phyloP scores from a whole-genome alignment of 495 filamentous ascomycete genomes.

The Neurospora cerealis region DNA sequence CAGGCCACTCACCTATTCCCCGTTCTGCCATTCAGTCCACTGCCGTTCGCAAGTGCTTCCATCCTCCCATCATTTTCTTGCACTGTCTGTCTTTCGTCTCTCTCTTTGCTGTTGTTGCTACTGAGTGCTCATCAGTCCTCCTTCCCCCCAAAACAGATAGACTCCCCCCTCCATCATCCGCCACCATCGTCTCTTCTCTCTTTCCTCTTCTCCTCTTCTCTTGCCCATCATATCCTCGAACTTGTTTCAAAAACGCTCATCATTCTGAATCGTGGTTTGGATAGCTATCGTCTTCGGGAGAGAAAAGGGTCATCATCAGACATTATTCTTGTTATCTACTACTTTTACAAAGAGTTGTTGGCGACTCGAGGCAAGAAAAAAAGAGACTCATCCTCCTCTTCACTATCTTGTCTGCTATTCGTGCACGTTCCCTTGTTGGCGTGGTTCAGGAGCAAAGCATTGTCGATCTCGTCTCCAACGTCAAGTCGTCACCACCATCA shows the following conservation, averaged over 20 bases:
- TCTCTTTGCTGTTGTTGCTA: neutral
- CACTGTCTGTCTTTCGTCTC: neutral
- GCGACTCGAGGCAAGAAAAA: neutral
- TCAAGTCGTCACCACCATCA: neutral
- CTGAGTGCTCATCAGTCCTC: neutral
- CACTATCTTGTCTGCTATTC: neutral
- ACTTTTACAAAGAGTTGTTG: neutral
- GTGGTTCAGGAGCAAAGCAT: neutral
- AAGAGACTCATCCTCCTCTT: neutral
- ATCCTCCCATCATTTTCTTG: neutral
- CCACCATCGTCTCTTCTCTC: slow-evolving; percentile 7
- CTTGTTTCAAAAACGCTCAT: neutral
- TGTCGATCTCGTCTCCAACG: neutral
- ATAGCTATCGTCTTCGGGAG: neutral
- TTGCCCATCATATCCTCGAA: neutral
- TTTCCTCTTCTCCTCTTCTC: neutral
- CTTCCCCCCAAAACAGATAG: neutral
- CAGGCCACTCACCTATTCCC: neutral
- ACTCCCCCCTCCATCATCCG: neutral
- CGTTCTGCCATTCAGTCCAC: neutral
- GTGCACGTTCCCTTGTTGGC: neutral
- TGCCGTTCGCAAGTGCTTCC: neutral
- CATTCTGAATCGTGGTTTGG: neutral
- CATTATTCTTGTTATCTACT: neutral
- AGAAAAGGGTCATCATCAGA: neutral